phyloP scores from a whole-genome alignment of 441 rosid genomes.

The Gossypium gossypioides region DNA sequence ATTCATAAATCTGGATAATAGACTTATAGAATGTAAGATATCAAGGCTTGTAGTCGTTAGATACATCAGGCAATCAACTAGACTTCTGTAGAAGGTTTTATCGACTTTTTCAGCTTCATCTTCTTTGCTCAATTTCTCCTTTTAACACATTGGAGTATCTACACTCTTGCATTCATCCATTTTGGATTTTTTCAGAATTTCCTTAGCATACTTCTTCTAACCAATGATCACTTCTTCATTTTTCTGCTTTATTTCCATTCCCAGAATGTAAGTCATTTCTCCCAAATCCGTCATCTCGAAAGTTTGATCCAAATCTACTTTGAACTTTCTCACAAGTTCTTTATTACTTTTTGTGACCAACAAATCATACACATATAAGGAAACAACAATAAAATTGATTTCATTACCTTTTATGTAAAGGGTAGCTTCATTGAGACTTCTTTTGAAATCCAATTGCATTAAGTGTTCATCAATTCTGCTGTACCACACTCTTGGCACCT shows the following conservation, averaged over 20 bases:
- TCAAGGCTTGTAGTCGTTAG: neutral
- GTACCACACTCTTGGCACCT: neutral
- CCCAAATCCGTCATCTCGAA: too few relatives aligned
- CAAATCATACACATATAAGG: neutral
- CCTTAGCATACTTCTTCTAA: too few relatives aligned
- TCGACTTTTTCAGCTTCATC: neutral
- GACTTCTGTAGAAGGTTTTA: neutral
- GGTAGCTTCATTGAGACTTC: neutral
- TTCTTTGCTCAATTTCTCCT: neutral
- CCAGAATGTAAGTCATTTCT: too few relatives aligned
- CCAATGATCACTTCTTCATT: too few relatives aligned
- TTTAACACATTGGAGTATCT: too few relatives aligned
- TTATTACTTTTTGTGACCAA: too few relatives aligned
- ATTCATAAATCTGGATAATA: neutral
- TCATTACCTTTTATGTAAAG: neutral
- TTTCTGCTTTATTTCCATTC: too few relatives aligned
- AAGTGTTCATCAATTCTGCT: neutral
- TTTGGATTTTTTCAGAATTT: too few relatives aligned
- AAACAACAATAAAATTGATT: neutral
- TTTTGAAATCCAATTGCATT: neutral
- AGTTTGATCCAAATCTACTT: too few relatives aligned
- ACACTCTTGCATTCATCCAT: too few relatives aligned
- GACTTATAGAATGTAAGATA: neutral
- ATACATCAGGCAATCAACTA: neutral
- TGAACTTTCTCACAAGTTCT: too few relatives aligned